phyloP scores from a whole-genome alignment of 2,329 filamentous ascomycete species.

The Xylaria sp. region DNA sequence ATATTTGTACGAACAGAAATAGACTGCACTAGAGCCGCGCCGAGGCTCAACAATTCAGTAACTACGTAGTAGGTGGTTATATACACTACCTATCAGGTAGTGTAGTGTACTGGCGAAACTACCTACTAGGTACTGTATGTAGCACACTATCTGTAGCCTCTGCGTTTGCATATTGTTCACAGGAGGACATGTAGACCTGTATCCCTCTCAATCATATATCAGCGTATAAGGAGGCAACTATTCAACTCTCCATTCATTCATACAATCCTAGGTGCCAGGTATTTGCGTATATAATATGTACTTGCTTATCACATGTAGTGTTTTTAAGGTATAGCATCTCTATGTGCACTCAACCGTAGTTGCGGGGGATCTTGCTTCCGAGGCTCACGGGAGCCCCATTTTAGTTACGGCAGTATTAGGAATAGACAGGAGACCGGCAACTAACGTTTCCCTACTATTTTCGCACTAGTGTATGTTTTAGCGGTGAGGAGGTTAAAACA shows the following conservation, averaged over 20 bases:
- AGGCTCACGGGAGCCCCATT: neutral
- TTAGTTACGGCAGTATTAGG: neutral
- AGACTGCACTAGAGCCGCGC: neutral
- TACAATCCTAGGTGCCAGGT: too few relatives aligned
- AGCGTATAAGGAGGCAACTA: too few relatives aligned
- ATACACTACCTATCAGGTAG: neutral
- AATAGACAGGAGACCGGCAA: neutral
- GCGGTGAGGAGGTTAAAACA: constrained; percentile 20
- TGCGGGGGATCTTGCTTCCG: neutral
- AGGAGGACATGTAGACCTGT: too few relatives aligned
- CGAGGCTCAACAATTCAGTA: constrained; percentile 16
- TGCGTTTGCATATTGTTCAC: neutral
- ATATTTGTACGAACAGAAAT: too few relatives aligned
- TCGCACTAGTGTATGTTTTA: neutral
- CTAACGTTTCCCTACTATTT: neutral
- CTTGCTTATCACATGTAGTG: neutral
- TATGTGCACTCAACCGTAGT: neutral
- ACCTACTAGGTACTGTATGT: too few relatives aligned
- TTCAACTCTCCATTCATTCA: too few relatives aligned
- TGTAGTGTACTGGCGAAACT: neutral
- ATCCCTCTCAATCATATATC: too few relatives aligned
- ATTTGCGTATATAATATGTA: too few relatives aligned
- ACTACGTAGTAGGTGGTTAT: neutral
- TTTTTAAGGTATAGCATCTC: neutral
- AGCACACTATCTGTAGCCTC: neutral